A percentile compares a stretch with the other conserved stretches of the same genome.
Conservation (phyloP, 371 early-diverging fungal species). For the Mortierella sp. region DNA sequence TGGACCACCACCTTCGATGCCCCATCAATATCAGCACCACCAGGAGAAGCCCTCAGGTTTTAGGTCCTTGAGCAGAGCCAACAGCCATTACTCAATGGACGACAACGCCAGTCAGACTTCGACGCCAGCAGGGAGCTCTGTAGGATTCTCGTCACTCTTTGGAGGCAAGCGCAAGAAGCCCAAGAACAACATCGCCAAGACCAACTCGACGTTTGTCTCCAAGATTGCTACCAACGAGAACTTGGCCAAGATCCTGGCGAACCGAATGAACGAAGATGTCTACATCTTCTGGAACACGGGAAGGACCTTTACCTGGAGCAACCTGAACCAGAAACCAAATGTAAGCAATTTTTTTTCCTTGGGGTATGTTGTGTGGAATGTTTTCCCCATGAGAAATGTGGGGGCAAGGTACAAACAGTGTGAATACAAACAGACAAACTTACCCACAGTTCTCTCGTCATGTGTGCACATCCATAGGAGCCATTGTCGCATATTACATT, state of each 20-base stretch:
- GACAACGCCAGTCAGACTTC: slow-evolving; percentile 26
- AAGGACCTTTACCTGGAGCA: slow-evolving; percentile 83
- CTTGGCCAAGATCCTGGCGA: slow-evolving; percentile 82
- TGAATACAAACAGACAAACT: not conserved
- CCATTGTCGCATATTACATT: slow-evolving; percentile 85
- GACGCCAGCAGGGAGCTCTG: slow-evolving; percentile 17
- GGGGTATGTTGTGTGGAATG: not conserved
- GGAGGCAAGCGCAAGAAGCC: slow-evolving; percentile 62
- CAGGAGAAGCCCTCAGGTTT: slow-evolving; percentile 13
- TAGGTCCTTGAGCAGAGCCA: slow-evolving; percentile 39
- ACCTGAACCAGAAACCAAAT: slow-evolving; percentile 75
- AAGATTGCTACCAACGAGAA: slow-evolving; percentile 87
- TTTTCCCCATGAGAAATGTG: not conserved
- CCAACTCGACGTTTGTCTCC: slow-evolving; percentile 84
- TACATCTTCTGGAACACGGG: slow-evolving; percentile 91
- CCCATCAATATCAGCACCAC: slow-evolving; percentile 24
- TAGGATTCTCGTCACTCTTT: slow-evolving; percentile 57
- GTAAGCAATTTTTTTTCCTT: slow-evolving; percentile 49
- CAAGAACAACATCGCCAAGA: slow-evolving; percentile 72
- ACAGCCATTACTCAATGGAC: slow-evolving; percentile 29
- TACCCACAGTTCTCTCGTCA: not conserved
- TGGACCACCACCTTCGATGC: slow-evolving; percentile 40
- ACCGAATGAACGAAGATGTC: slow-evolving; percentile 76
- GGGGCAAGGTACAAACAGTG: not conserved
- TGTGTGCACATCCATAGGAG: slow-evolving; percentile 62